Evolutionary conservation across 352 stramenopile species (phyloP), one percentile per base, ranked within the genome.

Genomic region (Phytophthora cryptogea): DNA sequence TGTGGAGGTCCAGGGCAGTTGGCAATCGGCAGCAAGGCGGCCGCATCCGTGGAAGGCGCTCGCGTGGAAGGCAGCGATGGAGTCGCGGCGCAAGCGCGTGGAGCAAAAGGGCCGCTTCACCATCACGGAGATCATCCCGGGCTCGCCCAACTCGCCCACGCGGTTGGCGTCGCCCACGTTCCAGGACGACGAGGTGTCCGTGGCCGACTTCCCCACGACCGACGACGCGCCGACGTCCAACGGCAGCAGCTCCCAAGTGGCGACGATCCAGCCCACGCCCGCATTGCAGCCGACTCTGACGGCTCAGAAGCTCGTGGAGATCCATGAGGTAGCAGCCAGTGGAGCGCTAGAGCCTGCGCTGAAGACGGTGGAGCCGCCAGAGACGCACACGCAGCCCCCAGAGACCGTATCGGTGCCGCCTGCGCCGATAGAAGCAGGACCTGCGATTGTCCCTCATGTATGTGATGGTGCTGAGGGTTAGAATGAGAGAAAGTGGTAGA

Each of bases 91-190:
- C 48, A 72, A 60, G 68, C 81, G 81, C 32, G 82, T 93, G 8
- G 78, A 94, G 70, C 73, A 79, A 63, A 81, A 83, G 51, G 82
- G 84, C 8, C 80, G 84, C 68, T 94, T 94, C 64, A 94, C 84
- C 4, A 94, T 94, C 68, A 90, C 78, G 5, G 81, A 91, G 59
- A 83, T 93, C 52, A 64, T 84, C 43, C 79, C 80, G 2, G 76
- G 71, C 23, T 90, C 80, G 17, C 74, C 76, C 13, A 56, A 53
- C 45, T 81, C 76, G 28, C 56, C 72, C 37, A 43, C n/a, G n/a
- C 59, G 55, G 5, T 20, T 64, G 16, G 51, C 48, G 11, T 60
- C 53, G 39, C 41, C 54, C 30, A 51, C 61, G 32, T 72, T 78
- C 47, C 41, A 70, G 37, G 62, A 68, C 39, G 56, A 64, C 28